Conservation (phyloP, 2,329 filamentous ascomycete species). For the Colletotrichum simmondsii region DNA sequence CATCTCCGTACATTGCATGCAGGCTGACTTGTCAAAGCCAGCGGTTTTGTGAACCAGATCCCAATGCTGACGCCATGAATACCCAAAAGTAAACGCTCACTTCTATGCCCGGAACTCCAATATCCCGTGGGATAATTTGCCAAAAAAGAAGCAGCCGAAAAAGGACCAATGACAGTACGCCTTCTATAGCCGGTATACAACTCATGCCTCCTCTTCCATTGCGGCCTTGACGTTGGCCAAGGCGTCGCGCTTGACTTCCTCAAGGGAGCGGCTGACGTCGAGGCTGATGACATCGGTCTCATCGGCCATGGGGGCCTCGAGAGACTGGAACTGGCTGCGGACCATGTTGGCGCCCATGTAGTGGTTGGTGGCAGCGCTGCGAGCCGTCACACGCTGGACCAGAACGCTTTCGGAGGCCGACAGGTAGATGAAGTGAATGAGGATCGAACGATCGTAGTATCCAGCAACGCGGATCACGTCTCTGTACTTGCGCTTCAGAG, state of each 20-base stretch:
- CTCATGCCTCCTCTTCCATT: slow-evolving; percentile 47
- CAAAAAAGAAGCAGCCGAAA: slow-evolving; percentile 19
- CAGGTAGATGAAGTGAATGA: slow-evolving; percentile 93
- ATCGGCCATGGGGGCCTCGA: slow-evolving; percentile 82
- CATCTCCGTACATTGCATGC: slow-evolving; percentile 6
- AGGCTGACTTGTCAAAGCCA: slow-evolving; percentile 13
- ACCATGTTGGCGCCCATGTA: slow-evolving; percentile 99
- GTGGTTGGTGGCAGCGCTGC: slow-evolving; percentile 73
- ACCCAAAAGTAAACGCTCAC: slow-evolving; percentile 26
- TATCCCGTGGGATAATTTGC: slow-evolving; percentile 26
- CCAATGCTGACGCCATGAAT: slow-evolving; percentile 32
- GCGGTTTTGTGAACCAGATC: slow-evolving; percentile 22
- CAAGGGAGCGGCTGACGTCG: slow-evolving; percentile 70
- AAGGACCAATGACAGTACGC: slow-evolving; percentile 16
- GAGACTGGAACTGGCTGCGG: slow-evolving; percentile 85
- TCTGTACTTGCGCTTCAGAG: slow-evolving; percentile 95
- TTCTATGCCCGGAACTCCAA: slow-evolving; percentile 32
- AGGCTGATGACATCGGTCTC: slow-evolving; percentile 79
- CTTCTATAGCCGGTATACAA: not conserved
- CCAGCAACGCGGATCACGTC: slow-evolving; percentile 87
- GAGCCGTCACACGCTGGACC: slow-evolving; percentile 76
- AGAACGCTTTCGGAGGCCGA: slow-evolving; percentile 81
- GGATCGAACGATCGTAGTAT: slow-evolving; percentile 78
- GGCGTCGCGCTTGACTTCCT: slow-evolving; percentile 71
- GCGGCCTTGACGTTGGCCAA: slow-evolving; percentile 68